Conservation (phyloP, 2,329 filamentous ascomycete species). For the Ophiocordyceps unilateralis region DNA sequence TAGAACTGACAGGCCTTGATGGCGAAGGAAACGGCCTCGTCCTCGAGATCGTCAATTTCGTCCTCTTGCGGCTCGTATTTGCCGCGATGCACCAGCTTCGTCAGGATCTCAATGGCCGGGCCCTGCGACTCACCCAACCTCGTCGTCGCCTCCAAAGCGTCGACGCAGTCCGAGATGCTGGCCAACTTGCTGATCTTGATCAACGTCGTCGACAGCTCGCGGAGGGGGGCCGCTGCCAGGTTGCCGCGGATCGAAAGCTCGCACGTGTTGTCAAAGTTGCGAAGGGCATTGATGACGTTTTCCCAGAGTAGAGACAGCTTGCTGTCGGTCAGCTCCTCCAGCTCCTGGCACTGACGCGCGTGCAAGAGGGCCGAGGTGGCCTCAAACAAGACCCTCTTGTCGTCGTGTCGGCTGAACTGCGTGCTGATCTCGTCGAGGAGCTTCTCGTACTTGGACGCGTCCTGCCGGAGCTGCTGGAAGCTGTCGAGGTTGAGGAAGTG, state of each 20-base stretch:
- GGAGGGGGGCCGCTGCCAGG: conserved; percentile 46
- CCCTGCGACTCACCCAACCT: conserved; percentile 28
- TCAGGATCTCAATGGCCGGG: conserved; percentile 49
- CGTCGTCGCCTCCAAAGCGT: conserved; percentile 50
- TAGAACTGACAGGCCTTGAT: conserved; percentile 70
- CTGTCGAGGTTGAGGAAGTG: conserved; percentile 74
- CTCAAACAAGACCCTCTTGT: conserved; percentile 69
- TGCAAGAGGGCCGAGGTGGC: conserved; percentile 70
- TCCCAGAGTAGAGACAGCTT: conserved; percentile 80
- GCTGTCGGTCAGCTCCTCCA: conserved; percentile 67
- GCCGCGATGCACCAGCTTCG: conserved; percentile 58
- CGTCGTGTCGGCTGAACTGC: conserved; percentile 85
- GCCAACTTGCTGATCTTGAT: conserved; percentile 68
- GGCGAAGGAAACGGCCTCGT: conserved; percentile 58
- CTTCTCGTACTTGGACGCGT: conserved; percentile 61
- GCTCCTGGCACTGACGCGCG: conserved; percentile 71
- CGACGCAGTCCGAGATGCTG: conserved; percentile 60
- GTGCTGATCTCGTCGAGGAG: conserved; percentile 83
- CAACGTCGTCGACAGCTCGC: conserved; percentile 55
- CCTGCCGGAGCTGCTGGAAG: conserved; percentile 78
- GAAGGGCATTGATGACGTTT: conserved; percentile 56
- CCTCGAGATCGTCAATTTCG: conserved; percentile 59
- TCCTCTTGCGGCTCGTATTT: conserved; percentile 50
- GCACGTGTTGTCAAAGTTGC: conserved; percentile 51
- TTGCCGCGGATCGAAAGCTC: conserved; percentile 57